Percentiles rank a stretch among this genome's conserved stretches.
Evolutionary conservation across 2,329 filamentous ascomycete species (phyloP).

Genomic region (Drechmeria coniospora): DNA sequence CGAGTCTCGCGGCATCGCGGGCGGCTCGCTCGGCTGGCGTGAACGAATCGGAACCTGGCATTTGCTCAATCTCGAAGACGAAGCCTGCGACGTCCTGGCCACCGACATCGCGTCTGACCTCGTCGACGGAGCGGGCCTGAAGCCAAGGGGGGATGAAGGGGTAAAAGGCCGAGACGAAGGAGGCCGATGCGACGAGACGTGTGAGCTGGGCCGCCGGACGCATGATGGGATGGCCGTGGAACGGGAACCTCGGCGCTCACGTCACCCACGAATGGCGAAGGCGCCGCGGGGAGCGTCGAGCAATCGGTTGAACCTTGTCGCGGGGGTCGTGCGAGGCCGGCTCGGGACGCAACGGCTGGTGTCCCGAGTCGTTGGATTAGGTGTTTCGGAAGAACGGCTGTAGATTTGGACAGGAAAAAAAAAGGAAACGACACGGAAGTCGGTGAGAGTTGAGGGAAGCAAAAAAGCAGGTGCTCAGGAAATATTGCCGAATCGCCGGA

Average conservation of each 20-base stretch:
- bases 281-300: too few species aligned
- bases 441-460: too few species aligned
- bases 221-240: conserved; percentile 25
- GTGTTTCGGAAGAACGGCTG: too few species aligned
- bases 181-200: conserved; percentile 32
- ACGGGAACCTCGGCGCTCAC: conserved; percentile 1
- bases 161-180: conserved; percentile 30
- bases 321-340: conserved; percentile 1
- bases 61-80: conserved; percentile 26
- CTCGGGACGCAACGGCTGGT: not conserved
- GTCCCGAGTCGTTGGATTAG: too few species aligned
- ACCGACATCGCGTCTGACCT: conserved; percentile 10
- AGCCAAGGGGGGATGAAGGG: conserved; percentile 26
- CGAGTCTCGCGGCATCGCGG: conserved; percentile 13
- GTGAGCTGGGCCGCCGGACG: conserved; percentile 21
- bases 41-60: conserved; percentile 11
- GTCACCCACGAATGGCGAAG: conserved; percentile 1
- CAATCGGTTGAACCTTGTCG: not conserved
- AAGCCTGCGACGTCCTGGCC: conserved; percentile 10
- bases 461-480: too few species aligned
- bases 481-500: too few species aligned
- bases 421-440: too few species aligned
- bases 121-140: conserved; percentile 6
- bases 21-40: conserved; percentile 20
- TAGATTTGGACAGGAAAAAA: too few species aligned